phyloP scores from a whole-genome alignment of 352 stramenopile species.

The Thalassiosira livingstoniorum region DNA sequence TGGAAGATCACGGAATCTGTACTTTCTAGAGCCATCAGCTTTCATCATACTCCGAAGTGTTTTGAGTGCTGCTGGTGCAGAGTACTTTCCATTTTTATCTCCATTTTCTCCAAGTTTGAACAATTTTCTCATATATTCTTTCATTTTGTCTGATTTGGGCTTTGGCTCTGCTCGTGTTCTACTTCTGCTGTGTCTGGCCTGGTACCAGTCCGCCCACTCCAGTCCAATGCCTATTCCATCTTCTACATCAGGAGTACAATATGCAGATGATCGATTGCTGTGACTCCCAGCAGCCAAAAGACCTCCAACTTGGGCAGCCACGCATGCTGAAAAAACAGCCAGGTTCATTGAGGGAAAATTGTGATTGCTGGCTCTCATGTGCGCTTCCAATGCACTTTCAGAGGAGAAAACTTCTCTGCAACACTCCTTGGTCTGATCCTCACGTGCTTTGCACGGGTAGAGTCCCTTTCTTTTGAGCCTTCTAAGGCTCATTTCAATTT shows the following conservation, averaged over 20 bases:
- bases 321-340: background rate
- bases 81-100: too few species aligned
- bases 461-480: background rate
- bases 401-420: background rate
- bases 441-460: background rate
- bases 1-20: too few species aligned
- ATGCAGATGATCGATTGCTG: background rate
- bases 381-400: background rate
- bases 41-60: too few species aligned
- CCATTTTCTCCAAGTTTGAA: too few species aligned
- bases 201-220: too few species aligned
- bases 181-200: too few species aligned
- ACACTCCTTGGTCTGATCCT: background rate
- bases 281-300: background rate
- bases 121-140: too few species aligned
- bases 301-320: background rate
- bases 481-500: background rate
- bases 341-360: background rate
- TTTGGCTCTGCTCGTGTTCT: too few species aligned
- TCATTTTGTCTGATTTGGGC: too few species aligned
- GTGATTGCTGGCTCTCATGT: background rate
- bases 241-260: background rate
- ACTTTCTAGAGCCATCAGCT: too few species aligned
- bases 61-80: too few species aligned
- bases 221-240: background rate